Evolutionary conservation across 441 rosid genomes (phyloP).

Genomic region (Populus trichocarpa): DNA sequence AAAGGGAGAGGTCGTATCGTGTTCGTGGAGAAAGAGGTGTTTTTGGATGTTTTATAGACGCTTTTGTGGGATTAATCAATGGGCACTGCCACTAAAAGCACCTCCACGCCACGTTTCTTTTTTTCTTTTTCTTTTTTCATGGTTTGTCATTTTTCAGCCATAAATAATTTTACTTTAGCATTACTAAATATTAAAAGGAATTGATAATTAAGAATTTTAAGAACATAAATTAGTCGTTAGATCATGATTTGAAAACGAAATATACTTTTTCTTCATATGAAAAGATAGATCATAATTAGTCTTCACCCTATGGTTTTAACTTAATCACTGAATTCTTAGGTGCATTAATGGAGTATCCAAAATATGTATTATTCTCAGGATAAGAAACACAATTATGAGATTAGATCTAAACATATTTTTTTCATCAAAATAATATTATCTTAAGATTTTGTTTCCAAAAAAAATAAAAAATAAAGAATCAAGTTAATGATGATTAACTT

Average conservation of each 20-base stretch:
- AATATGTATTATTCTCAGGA: background rate
- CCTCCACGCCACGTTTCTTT: background rate
- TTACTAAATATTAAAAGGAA: background rate
- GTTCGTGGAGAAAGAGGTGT: background rate
- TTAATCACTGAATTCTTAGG: background rate
- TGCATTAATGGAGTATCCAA: background rate
- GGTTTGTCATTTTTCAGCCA: background rate
- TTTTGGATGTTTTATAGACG: background rate
- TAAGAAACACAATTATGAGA: too few species aligned
- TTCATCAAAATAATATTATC: too few species aligned
- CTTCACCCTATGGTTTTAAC: too few species aligned
- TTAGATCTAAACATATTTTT: too few species aligned
- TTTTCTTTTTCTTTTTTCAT: too few species aligned
- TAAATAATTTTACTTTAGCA: background rate
- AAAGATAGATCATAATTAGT: too few species aligned
- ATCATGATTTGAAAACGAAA: background rate
- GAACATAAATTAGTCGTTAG: background rate
- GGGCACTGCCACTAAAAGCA: background rate
- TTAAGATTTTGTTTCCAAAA: too few species aligned
- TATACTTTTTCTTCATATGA: background rate
- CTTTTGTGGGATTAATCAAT: background rate
- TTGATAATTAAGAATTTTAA: background rate
- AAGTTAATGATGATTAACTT: background rate
- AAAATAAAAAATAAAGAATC: too few species aligned
- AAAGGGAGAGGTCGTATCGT: background rate